phyloP scores from a whole-genome alignment of 1,139 yeast genomes.

The Hemisphaericaspora subhashii region DNA sequence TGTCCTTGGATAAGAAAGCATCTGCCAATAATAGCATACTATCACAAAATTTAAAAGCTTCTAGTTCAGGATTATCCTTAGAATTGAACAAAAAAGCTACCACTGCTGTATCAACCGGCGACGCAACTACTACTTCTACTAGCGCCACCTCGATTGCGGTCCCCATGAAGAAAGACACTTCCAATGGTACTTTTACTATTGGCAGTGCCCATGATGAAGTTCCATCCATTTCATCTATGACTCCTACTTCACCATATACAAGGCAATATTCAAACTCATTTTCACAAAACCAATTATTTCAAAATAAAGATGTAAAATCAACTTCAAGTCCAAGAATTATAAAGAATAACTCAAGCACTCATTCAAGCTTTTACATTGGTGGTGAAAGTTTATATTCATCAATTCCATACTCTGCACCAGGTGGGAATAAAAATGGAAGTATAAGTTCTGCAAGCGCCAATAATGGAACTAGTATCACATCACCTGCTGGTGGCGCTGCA shows the following conservation, averaged over 20 bases:
- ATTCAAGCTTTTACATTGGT: slow-evolving; percentile 40
- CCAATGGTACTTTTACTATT: slow-evolving; percentile 11
- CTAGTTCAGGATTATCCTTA: slow-evolving; percentile 15
- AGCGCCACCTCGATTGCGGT: not conserved
- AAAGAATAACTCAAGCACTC: slow-evolving; percentile 46
- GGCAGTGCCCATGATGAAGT: not conserved
- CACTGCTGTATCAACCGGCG: slow-evolving; percentile 3
- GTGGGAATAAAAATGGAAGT: slow-evolving; percentile 35
- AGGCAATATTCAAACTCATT: slow-evolving; percentile 13
- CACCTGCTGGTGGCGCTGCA: slow-evolving; percentile 4
- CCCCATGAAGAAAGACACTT: slow-evolving; percentile 1
- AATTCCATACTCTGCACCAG: slow-evolving; percentile 76
- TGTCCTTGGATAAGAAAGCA: slow-evolving; percentile 6
- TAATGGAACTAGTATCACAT: slow-evolving; percentile 3
- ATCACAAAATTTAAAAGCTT: slow-evolving; percentile 4
- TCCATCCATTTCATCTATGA: slow-evolving; percentile 13
- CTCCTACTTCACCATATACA: slow-evolving; percentile 20
- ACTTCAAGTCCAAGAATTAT: slow-evolving; percentile 39
- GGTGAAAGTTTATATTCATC: slow-evolving; percentile 55
- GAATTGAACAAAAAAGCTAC: slow-evolving; percentile 5
- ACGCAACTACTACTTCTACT: not conserved
- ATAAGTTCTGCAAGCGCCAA: slow-evolving; percentile 16
- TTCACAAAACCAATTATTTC: slow-evolving; percentile 13
- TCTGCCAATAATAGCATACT: slow-evolving; percentile 1
- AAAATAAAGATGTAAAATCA: slow-evolving; percentile 9